Base-by-base conservation (phyloP, 768 basidiomycete genomes). In the Boletus pseudopeckii region DNA sequence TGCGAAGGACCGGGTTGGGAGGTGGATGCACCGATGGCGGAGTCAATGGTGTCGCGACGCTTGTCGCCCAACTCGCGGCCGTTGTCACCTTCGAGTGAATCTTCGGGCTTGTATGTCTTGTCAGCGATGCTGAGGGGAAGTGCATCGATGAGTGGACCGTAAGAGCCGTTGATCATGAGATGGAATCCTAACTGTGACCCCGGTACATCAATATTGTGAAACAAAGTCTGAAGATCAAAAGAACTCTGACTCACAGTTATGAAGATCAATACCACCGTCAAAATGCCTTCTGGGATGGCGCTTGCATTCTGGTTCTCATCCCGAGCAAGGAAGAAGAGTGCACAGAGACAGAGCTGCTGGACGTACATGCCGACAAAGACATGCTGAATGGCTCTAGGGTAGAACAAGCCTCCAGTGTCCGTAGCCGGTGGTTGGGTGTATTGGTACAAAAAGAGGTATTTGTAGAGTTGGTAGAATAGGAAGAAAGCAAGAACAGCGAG, bases 391-490 rank as follows among this genome's bases (percentile, higher is more conserved):
- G 97, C 96, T 71, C 86, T 90, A 22, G 95, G 95, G 79, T 93
- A 98, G 78, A 97, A 98, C 45, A 91, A 67, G 0, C 97, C 97
- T 36, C 96, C 96, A 0, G 93, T 96, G 51, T 97, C 94, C 46
- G 74, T 74, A 5, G 78, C 71, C 0, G 78, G 66, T 4, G 85
- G 81, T 66, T 92, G 86, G 51, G 90, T 84, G 62, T 83, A 82
- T 55, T 82, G 84, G 76, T 83, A 93, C 49, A 90, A 75, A 80
- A 90, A 93, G 30, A 91, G 81, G 62, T 92, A 93, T 70, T 90
- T 92, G 80, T 90, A 92, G 34, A 92, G 71, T 55, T 84, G 74
- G 70, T 88, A 95, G 72, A 92, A 90, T 41, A 86, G 70, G 70
- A 89, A 85, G 77, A 98, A 97, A 1, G 90, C 84, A 28, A 78